Percentiles rank a stretch among this genome's conserved stretches.
These are phyloP conservation scores for Sonneratia caseolaris DNA, from an alignment of 345 rosid genomes.

Conservation along the genomic window DNA sequence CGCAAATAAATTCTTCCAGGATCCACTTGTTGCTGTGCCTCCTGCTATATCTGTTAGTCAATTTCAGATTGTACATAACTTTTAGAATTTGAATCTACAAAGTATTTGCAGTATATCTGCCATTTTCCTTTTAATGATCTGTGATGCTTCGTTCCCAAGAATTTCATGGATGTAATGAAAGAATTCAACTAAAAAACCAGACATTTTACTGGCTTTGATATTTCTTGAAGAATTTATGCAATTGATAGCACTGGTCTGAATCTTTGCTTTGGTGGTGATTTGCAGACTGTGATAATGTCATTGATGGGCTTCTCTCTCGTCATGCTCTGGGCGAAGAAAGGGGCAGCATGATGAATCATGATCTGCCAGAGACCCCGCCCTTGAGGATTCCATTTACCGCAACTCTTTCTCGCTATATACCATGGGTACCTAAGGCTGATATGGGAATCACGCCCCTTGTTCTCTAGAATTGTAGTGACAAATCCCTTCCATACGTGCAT, in stretches of 20 bases:
- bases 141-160: neutral
- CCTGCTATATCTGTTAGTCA: slow-evolving; percentile 82
- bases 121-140: neutral
- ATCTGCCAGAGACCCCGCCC: neutral
- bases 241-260: neutral
- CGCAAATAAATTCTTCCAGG: slow-evolving; percentile 83
- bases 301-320: slow-evolving; percentile 88
- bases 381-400: neutral
- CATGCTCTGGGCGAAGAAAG: slow-evolving; percentile 66
- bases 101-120: neutral
- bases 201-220: neutral
- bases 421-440: too few relatives aligned
- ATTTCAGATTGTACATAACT: neutral
- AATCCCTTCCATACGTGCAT: too few relatives aligned
- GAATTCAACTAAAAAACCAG: neutral
- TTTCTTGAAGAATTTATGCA: neutral
- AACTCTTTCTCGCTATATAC: neutral
- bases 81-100: neutral
- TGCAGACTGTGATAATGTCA: slow-evolving; percentile 96
- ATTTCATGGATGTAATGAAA: neutral
- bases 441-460: too few relatives aligned
- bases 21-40: slow-evolving; percentile 87
- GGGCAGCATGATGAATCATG: slow-evolving; percentile 6
- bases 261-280: slow-evolving; percentile 5
- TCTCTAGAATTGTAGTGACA: too few relatives aligned